Evolutionary conservation across 2,329 filamentous ascomycete species (phyloP), one percentile per base, ranked within the genome.

Genomic region (Xylariaceae sp.): DNA sequence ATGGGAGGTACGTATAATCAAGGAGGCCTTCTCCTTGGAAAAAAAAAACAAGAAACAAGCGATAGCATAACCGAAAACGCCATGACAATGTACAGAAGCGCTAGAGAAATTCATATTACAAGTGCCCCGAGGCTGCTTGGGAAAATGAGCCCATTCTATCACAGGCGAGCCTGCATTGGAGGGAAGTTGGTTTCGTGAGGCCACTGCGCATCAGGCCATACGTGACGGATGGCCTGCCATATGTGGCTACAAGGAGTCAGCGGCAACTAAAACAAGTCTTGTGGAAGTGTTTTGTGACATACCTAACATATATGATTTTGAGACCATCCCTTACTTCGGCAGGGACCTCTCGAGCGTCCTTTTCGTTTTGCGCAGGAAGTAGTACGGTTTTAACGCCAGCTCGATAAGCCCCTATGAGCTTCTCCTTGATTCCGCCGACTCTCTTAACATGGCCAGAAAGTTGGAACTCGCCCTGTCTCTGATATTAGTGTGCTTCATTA

Each of bases 381-480:
- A 99, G 71, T 7, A 99, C 92, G 30, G 89, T 92, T 79, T 96
- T 95, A 57, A 99, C 92, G 26, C 94, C 94, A 1, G 94, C 94
- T 51, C 92, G 82, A 67, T 95, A 78, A 8, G 94, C 94, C 19
- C 94, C 94, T 67, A 99, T 97, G 49, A 97, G 79, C 72, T 99
- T 99, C 81, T 99, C 92, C 74, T 97, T 96, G 75, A 99, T 97
- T 16, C 94, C 94, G 49, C 94, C 94, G 34, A 99, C 94, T 22
- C 92, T 90, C 72, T 94, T 89, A 53, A 99, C 88, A 60, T 91
- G 85, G 19, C 94, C 94, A 40, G 94, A 83, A 22, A 99, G 82
- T 53, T 88, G 90, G 57, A 86, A 84, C 67, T 86, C 84, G 59
- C 83, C 83, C 79, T 83, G 68, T 71, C 53, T 42, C 32, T 55